Conservation (phyloP, 768 basidiomycete genomes). For the Cystofilobasidium macerans region DNA sequence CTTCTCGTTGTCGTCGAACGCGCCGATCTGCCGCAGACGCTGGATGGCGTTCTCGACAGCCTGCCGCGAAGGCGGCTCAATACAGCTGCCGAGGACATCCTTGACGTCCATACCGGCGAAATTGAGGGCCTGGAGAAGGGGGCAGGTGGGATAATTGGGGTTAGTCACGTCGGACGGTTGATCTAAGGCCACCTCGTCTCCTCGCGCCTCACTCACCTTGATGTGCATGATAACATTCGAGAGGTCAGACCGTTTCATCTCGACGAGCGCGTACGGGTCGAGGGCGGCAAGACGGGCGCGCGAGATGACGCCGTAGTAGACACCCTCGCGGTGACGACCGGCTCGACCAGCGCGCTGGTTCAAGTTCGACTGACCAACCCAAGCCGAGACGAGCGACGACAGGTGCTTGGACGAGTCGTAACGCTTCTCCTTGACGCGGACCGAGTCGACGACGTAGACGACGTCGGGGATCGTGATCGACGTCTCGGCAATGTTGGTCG, state of each 20-base stretch:
- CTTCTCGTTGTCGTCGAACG: constrained; percentile 56
- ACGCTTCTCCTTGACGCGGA: constrained; percentile 72
- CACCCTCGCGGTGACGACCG: constrained; percentile 77
- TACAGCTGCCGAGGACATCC: constrained; percentile 69
- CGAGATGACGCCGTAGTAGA: constrained; percentile 77
- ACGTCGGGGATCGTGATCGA: constrained; percentile 92
- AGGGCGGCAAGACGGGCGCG: constrained; percentile 51
- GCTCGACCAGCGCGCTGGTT: constrained; percentile 87
- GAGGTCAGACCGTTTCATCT: constrained; percentile 85
- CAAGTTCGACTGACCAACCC: constrained; percentile 81
- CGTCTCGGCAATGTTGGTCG: constrained; percentile 93
- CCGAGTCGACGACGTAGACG: constrained; percentile 85
- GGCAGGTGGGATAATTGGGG: too few species aligned
- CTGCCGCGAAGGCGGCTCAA: constrained; percentile 72
- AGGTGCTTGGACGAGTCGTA: constrained; percentile 83
- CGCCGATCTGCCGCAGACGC: constrained; percentile 72
- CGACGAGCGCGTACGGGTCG: constrained; percentile 73
- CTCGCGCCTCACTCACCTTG: too few species aligned
- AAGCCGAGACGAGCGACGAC: constrained; percentile 76
- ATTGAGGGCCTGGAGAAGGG: constrained; percentile 64
- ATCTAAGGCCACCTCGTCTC: not conserved
- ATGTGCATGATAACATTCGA: constrained; percentile 93
- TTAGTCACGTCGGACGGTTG: too few species aligned
- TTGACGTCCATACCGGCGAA: constrained; percentile 76
- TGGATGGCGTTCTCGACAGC: constrained; percentile 70